Conservation (phyloP, 257 asterid genomes). For the Nicotiana obtusifolia region DNA sequence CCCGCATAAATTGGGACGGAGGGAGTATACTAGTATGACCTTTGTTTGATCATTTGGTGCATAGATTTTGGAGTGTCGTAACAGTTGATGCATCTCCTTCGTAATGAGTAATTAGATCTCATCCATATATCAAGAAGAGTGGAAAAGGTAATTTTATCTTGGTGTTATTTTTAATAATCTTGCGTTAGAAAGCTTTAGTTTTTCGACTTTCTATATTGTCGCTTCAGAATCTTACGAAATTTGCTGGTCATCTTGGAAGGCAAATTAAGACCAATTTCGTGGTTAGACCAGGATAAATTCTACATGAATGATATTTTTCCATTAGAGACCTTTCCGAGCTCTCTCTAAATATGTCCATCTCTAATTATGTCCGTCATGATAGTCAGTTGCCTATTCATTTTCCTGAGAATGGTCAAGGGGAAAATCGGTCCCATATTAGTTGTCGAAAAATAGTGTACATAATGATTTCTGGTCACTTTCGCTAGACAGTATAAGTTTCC, state of each 20-base stretch:
- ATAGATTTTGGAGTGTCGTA: neutral
- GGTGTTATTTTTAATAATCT: neutral
- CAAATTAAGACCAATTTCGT: neutral
- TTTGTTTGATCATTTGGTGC: neutral
- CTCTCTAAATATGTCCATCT: neutral
- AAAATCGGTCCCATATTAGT: neutral
- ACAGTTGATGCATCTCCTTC: neutral
- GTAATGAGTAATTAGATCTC: neutral
- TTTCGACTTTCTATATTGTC: neutral
- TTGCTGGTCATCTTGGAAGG: neutral
- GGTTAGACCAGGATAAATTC: neutral
- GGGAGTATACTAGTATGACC: neutral
- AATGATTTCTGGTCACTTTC: neutral
- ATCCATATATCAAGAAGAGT: neutral
- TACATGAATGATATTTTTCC: neutral
- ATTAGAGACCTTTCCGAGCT: neutral
- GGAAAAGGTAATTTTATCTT: neutral
- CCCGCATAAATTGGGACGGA: too few species aligned
- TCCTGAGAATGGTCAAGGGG: neutral
- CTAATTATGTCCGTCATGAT: neutral
- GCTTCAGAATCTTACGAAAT: neutral
- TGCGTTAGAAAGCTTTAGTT: neutral
- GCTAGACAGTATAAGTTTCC: neutral
- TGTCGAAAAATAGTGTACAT: neutral
- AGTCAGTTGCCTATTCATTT: neutral